A percentile compares a stretch with the other conserved stretches of the same genome.
Conservation (phyloP, 2,329 filamentous ascomycete genomes). For the Fusarium chuoi region DNA sequence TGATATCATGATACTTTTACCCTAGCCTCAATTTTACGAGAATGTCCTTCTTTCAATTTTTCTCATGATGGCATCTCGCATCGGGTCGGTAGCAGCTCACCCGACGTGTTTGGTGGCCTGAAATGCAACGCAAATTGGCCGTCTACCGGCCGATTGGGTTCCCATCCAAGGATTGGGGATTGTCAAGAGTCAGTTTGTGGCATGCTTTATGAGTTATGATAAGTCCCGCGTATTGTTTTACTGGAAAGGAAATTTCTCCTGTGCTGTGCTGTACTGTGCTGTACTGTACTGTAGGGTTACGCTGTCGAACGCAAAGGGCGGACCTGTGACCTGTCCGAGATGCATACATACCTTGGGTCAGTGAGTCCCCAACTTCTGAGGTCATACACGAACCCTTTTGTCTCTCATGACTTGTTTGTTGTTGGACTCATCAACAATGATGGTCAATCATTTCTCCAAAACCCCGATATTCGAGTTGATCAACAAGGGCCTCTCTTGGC, state of each 20-base stretch:
- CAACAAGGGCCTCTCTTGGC: slow-evolving; percentile 18
- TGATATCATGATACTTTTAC: slow-evolving; percentile 43
- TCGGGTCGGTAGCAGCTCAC: slow-evolving; percentile 12
- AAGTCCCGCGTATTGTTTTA: background rate
- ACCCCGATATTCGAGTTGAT: slow-evolving; percentile 16
- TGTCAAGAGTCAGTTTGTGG: slow-evolving; percentile 16
- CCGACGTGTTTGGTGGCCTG: slow-evolving; percentile 33
- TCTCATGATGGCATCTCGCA: slow-evolving; percentile 15
- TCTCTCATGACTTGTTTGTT: background rate
- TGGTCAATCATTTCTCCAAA: slow-evolving; percentile 5
- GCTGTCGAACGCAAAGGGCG: background rate
- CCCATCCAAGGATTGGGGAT: slow-evolving; percentile 9
- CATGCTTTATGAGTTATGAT: slow-evolving; percentile 35
- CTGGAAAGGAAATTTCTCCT: background rate
- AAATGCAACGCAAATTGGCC: slow-evolving; percentile 26
- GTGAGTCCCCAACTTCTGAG: slow-evolving; percentile 10
- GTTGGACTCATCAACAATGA: background rate
- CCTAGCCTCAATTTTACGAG: slow-evolving; percentile 30
- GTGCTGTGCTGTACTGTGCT: background rate
- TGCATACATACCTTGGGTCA: slow-evolving; percentile 30
- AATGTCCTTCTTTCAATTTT: slow-evolving; percentile 22
- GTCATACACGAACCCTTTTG: slow-evolving; percentile 1
- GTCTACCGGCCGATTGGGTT: slow-evolving; percentile 37
- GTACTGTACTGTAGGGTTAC: slow-evolving; percentile 11
- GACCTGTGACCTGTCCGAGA: slow-evolving; percentile 16